phyloP scores from a whole-genome alignment of 2,329 filamentous ascomycete species.

The Diaporthe longicolla region DNA sequence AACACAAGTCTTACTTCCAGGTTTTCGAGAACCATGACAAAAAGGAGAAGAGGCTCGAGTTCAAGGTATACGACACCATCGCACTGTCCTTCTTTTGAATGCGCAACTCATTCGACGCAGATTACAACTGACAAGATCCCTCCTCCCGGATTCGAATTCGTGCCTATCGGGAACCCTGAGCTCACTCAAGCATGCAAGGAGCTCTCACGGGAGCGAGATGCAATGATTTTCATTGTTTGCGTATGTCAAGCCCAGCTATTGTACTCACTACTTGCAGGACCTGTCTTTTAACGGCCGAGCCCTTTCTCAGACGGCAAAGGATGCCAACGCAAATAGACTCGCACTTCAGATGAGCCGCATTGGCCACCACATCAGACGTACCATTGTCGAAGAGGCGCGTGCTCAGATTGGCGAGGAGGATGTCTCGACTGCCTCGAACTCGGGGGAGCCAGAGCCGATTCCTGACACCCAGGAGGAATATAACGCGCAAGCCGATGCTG shows the following conservation, averaged over 20 bases:
- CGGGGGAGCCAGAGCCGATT: constrained; percentile 68
- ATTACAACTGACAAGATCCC: constrained; percentile 65
- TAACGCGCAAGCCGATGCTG: constrained; percentile 72
- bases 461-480: constrained; percentile 72
- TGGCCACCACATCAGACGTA: constrained; percentile 72
- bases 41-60: constrained; percentile 73
- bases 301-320: constrained; percentile 51
- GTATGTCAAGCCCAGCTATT: constrained; percentile 56
- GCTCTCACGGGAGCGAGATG: constrained; percentile 71
- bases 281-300: constrained; percentile 43
- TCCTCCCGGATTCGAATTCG: constrained; percentile 73
- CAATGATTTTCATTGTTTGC: constrained; percentile 77
- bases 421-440: constrained; percentile 45
- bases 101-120: constrained; percentile 54
- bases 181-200: constrained; percentile 75
- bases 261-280: constrained; percentile 17
- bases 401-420: constrained; percentile 47
- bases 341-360: constrained; percentile 70
- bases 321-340: constrained; percentile 56
- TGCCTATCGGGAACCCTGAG: constrained; percentile 73
- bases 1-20: constrained; percentile 75
- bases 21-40: constrained; percentile 75
- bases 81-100: constrained; percentile 11
- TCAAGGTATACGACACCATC: constrained; percentile 63
- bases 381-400: constrained; percentile 71